Conservation (phyloP, 225 moss, liverwort and hornwort species). For the Pseudisothecium myosuroides region DNA sequence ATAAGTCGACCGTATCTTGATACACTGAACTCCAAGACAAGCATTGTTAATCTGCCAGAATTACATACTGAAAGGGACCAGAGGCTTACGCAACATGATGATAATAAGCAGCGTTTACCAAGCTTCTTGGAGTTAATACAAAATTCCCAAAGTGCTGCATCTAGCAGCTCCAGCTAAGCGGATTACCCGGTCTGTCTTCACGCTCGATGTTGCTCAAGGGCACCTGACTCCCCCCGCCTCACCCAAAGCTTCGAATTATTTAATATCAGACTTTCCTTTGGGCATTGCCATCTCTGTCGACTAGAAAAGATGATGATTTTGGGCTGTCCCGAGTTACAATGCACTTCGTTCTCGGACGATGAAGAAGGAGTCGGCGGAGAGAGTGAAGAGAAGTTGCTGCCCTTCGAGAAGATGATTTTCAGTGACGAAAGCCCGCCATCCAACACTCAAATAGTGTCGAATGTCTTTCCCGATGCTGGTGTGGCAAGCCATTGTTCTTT, state of each 20-base stretch:
- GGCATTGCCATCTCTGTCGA: background rate
- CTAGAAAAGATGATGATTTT: no score
- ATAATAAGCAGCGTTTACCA: background rate
- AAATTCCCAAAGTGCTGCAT: no score
- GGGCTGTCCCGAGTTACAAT: no score
- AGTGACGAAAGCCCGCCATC: background rate
- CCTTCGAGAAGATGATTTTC: background rate
- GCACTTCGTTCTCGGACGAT: background rate
- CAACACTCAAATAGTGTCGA: background rate
- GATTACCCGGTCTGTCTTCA: background rate
- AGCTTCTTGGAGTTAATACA: no score
- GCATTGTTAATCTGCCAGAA: background rate
- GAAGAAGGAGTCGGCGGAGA: background rate
- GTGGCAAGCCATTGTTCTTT: background rate
- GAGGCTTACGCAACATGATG: background rate
- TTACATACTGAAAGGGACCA: background rate
- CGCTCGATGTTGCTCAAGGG: background rate
- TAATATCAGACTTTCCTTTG: no score
- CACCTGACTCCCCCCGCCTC: background rate
- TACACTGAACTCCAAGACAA: background rate
- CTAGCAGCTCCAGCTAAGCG: background rate
- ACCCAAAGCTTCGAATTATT: background rate
- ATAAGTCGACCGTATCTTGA: background rate
- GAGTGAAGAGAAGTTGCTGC: slow-evolving; percentile 2
- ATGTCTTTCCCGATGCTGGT: background rate